These are phyloP conservation scores for Zizania latifolia DNA, from an alignment of 176 grass and related monocot species.

Conservation along the genomic window DNA sequence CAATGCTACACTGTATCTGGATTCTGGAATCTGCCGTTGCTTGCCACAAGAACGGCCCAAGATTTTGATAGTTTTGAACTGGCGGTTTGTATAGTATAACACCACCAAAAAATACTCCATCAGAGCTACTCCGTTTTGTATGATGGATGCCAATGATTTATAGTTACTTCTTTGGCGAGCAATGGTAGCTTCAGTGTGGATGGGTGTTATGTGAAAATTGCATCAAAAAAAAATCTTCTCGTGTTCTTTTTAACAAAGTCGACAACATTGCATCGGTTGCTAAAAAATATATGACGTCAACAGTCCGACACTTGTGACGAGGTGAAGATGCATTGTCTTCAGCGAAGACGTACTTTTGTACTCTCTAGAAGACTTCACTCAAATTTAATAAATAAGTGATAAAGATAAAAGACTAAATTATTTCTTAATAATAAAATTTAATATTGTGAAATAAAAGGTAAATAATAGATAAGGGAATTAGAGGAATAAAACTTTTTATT, in stretches of 20 bases:
- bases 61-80: slow-evolving; percentile 6
- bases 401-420: no score
- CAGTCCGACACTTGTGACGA: no score
- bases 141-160: not conserved
- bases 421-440: no score
- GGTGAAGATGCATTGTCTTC: no score
- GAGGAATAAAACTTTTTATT: no score
- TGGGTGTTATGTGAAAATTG: not conserved
- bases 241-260: no score
- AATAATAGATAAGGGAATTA: no score
- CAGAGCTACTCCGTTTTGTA: not conserved
- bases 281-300: no score
- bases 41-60: not conserved
- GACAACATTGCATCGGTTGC: no score
- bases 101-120: not conserved
- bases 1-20: not conserved
- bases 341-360: not conserved
- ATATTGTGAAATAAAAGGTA: no score
- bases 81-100: not conserved
- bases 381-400: no score
- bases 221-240: not conserved
- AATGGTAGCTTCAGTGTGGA: not conserved
- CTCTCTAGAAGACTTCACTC: no score
- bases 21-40: not conserved
- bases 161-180: not conserved